Conservation (phyloP, 1,284 basidiomycete species). For the Mycosarcoma mackinlayi region DNA sequence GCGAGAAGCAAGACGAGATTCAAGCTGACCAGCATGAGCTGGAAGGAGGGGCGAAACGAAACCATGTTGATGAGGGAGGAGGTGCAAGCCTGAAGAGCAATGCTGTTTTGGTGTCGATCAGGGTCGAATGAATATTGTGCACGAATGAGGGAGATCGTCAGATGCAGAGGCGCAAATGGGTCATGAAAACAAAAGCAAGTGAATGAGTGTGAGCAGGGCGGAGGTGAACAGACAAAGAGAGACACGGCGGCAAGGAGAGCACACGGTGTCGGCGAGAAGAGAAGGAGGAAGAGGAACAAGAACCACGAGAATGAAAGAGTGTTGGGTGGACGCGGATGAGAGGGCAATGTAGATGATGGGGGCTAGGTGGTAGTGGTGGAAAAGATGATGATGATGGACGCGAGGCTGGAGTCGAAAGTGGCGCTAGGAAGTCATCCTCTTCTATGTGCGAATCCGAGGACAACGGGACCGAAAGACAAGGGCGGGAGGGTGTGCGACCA, state of each 20-base stretch:
- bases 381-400: background rate
- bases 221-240: background rate
- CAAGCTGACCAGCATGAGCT: conserved; percentile 43
- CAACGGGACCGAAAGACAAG: background rate
- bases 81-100: background rate
- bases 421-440: background rate
- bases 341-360: background rate
- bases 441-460: background rate
- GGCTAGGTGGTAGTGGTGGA: conserved; percentile 13
- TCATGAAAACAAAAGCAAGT: conserved; percentile 2
- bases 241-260: background rate
- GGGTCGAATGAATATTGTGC: background rate
- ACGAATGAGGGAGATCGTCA: background rate
- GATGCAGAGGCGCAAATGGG: background rate
- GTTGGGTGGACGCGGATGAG: background rate
- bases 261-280: background rate
- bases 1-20: conserved; percentile 21
- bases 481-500: background rate
- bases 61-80: conserved; percentile 20
- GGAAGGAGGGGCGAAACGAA: conserved; percentile 27
- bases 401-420: background rate
- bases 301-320: background rate
- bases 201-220: conserved; percentile 24
- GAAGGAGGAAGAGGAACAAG: background rate
- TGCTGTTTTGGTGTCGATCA: background rate